Evolutionary conservation across 1,284 basidiomycete species (phyloP), one percentile per base, ranked within the genome.

Genomic region (Apiotrichum sp.): DNA sequence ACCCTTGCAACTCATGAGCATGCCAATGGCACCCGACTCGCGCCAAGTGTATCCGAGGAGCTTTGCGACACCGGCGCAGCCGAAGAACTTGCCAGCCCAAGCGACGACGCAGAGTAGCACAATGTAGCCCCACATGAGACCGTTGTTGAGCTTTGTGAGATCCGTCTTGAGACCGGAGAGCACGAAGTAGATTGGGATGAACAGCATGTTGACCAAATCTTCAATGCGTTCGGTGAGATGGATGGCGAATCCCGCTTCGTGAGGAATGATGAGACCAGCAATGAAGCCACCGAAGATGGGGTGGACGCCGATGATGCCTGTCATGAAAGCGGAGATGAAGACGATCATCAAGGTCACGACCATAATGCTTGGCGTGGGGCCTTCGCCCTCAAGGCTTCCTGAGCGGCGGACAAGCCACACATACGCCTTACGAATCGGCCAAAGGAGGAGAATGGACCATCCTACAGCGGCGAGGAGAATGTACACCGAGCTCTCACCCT

Each of bases 1-100:
- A 52, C 86, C 91, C 78, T 96, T 96, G 79, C 91, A 96, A 70
- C 85, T 86, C 92, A 97, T 95, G 55, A 97, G 78, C 52, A 87
- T 84, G 6, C 93, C 93, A 55, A 95, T 86, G 1, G 92, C 90
- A 22, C 85, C 85, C 9, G 86, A 81, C 74, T 95, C 92, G 52
- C 93, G 81, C 76, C 80, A 79, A 49, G 80, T 84, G 77, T 90
- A 93, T 2, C 87, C 87, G 47, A 79, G 80, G 0, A 80, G 58
- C 62, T 79, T 81, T 3, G 90, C 89, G 0, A 85, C 80, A 2
- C 76, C 70, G 2, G 81, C 84, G 63, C 87, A 92, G 0, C 86
- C 80, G 29, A 78, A 63, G 62, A 85, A 93, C 73, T 95, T 95
- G 64, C 86, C 84, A 40, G 79, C 66, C 71, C 92, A 95, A 0